phyloP scores from a whole-genome alignment of 2,329 filamentous ascomycete species.

The Stemphylium lycopersici region DNA sequence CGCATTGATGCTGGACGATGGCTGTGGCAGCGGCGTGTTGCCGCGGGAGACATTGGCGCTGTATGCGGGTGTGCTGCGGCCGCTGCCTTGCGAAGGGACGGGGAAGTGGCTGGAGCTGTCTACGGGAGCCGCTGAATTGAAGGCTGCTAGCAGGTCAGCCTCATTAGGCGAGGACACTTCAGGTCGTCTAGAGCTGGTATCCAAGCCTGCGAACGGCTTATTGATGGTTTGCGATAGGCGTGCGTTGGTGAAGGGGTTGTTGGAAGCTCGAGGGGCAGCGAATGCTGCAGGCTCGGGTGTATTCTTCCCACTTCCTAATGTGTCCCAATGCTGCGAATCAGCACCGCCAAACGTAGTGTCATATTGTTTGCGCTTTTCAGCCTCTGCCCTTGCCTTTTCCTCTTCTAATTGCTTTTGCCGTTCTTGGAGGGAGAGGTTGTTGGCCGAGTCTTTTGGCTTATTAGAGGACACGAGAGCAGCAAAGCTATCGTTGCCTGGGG shows the following conservation, averaged over 20 bases:
- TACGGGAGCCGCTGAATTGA: constrained; percentile 64
- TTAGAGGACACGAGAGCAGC: constrained; percentile 74
- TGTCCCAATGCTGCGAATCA: constrained; percentile 76
- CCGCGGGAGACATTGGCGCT: constrained; percentile 33
- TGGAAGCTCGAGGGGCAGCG: constrained; percentile 29
- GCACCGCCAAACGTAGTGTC: constrained; percentile 76
- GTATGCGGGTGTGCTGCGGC: constrained; percentile 49
- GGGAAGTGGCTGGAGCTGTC: constrained; percentile 66
- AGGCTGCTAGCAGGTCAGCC: constrained; percentile 67
- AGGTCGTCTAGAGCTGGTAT: constrained; percentile 40
- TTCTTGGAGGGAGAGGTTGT: constrained; percentile 72
- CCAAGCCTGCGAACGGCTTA: constrained; percentile 46
- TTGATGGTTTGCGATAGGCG: constrained; percentile 47
- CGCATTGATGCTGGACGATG: constrained; percentile 20
- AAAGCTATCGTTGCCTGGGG: constrained; percentile 71
- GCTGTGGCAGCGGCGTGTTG: constrained; percentile 36
- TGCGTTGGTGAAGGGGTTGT: constrained; percentile 31
- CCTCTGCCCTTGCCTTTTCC: constrained; percentile 77
- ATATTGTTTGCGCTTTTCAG: constrained; percentile 71
- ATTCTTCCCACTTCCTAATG: constrained; percentile 63
- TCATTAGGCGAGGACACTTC: constrained; percentile 50
- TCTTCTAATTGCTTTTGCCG: constrained; percentile 75
- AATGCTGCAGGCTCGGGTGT: constrained; percentile 51
- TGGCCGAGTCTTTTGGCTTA: constrained; percentile 61
- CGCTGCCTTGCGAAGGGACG: constrained; percentile 49